Evolutionary conservation across 495 filamentous ascomycete genomes (phyloP).

Genomic region (Hypoxylon lienhwacheense): DNA sequence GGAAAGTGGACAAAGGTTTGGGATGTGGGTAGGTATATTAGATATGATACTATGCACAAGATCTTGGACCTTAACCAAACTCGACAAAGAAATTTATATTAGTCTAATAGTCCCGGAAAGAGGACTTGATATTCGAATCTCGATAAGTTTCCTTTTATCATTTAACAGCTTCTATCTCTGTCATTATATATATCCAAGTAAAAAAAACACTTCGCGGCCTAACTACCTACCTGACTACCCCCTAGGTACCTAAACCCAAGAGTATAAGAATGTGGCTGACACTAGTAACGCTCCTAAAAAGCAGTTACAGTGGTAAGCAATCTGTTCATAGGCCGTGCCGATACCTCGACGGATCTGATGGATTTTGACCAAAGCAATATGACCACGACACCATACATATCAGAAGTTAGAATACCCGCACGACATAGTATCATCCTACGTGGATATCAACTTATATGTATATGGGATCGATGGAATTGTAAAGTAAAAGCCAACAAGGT

Average conservation of each 20-base stretch:
- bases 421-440: conserved; percentile 14
- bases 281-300: conserved; percentile 1
- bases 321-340: conserved; percentile 24
- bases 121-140: no score
- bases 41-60: conserved; percentile 3
- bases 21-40: no score
- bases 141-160: not conserved
- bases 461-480: not conserved
- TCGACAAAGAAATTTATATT: conserved; percentile 9
- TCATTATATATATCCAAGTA: not conserved
- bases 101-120: no score
- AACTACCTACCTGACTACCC: not conserved
- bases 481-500: conserved; percentile 7
- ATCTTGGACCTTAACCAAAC: no score
- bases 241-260: not conserved
- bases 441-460: no score
- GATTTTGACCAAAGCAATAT: conserved; percentile 23
- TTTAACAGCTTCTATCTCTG: not conserved
- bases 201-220: not conserved
- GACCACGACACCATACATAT: conserved; percentile 31
- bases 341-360: conserved; percentile 18
- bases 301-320: not conserved
- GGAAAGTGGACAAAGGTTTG: conserved; percentile 14
- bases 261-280: conserved; percentile 7
- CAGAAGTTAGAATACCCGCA: no score